These are phyloP conservation scores for Posidonia oceanica DNA, from an alignment of 116 monocot genomes.

Conservation along the genomic window DNA sequence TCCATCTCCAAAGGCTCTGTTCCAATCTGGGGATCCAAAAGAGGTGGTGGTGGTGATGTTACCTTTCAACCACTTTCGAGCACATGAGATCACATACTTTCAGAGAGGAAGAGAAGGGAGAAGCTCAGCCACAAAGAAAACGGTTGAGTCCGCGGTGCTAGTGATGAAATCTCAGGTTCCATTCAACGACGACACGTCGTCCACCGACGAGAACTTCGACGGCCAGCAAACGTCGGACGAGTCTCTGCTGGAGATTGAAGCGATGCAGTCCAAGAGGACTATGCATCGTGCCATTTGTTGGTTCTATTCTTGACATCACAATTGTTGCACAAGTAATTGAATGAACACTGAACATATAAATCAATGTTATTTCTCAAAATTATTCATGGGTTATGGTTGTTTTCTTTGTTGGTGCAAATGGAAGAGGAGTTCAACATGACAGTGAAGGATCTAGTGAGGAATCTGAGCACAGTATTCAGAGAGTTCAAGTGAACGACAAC, in stretches of 20 bases:
- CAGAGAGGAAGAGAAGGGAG: constrained; percentile 62
- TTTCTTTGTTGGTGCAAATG: constrained; percentile 14
- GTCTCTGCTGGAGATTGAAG: constrained; percentile 51
- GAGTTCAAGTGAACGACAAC: constrained; percentile 14
- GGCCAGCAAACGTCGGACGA: background rate
- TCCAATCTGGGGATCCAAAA: background rate
- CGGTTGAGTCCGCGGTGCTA: constrained; percentile 31
- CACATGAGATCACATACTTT: constrained; percentile 46
- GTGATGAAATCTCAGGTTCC: constrained; percentile 26
- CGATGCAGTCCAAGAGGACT: constrained; percentile 33
- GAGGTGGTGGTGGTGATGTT: constrained; percentile 3
- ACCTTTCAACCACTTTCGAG: constrained; percentile 2
- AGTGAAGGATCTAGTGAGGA: constrained; percentile 38
- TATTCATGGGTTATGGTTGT: background rate
- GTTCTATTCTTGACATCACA: constrained; percentile 18
- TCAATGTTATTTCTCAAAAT: background rate
- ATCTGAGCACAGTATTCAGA: constrained; percentile 23
- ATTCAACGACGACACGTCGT: constrained; percentile 18
- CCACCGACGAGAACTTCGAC: constrained; percentile 20
- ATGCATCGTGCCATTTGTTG: constrained; percentile 27
- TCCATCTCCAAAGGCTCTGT: background rate
- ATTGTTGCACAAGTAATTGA: constrained; percentile 30
- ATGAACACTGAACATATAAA: background rate
- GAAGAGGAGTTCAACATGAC: constrained; percentile 44
- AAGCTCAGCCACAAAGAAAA: constrained; percentile 32